These are phyloP conservation scores for Leccinum huronense DNA, from an alignment of 1,284 basidiomycete species.

Conservation along the genomic window DNA sequence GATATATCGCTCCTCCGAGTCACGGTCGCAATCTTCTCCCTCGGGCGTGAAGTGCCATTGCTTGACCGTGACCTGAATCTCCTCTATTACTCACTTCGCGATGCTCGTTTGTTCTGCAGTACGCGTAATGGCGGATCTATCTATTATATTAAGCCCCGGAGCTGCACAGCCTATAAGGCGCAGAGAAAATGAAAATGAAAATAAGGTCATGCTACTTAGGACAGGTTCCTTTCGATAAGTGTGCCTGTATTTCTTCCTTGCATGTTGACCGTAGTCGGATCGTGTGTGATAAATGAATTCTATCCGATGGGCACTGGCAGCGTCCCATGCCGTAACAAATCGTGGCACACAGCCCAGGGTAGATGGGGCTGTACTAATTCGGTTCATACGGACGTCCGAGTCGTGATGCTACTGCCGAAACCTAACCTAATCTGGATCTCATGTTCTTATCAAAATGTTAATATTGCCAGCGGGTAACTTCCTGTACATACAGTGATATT, in stretches of 20 bases:
- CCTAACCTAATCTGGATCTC: too few species aligned
- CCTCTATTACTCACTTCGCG: slow-evolving; percentile 78
- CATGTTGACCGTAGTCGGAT: too few species aligned
- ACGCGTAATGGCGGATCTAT: slow-evolving; percentile 86
- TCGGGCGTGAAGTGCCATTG: slow-evolving; percentile 69
- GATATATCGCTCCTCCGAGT: too few species aligned
- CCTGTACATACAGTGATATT: neutral
- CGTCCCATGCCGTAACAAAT: neutral
- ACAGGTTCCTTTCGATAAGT: too few species aligned
- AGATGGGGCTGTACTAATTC: slow-evolving; percentile 20
- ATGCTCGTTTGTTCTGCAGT: slow-evolving; percentile 67
- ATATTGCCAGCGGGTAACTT: neutral
- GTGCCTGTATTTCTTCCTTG: too few species aligned
- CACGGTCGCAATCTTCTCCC: slow-evolving; percentile 74
- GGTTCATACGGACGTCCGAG: slow-evolving; percentile 18
- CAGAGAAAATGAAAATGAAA: neutral
- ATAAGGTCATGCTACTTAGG: too few species aligned
- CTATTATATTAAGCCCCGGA: too few species aligned
- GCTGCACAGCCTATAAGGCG: neutral
- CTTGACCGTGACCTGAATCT: slow-evolving; percentile 66
- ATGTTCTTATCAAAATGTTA: too few species aligned
- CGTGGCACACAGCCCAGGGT: slow-evolving; percentile 12
- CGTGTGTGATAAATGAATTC: too few species aligned
- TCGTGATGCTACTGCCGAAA: too few species aligned
- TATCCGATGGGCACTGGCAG: too few species aligned